phyloP scores from a whole-genome alignment of 176 grass and related monocot genomes.

The Melocanna baccifera region DNA sequence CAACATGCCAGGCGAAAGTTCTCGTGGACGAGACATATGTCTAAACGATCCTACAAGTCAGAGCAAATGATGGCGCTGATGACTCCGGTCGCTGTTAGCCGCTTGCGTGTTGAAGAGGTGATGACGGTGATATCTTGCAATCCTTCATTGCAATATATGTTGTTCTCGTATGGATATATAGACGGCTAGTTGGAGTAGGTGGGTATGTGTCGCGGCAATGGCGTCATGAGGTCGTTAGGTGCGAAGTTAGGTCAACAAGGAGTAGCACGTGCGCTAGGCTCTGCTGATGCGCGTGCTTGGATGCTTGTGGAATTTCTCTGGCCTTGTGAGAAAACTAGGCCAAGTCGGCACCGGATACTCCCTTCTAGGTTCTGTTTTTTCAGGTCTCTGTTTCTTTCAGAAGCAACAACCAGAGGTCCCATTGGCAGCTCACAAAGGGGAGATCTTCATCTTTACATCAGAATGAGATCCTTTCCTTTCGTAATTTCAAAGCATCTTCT shows the following conservation, averaged over 20 bases:
- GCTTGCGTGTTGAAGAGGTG: background rate
- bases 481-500: background rate
- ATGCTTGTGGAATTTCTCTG: constrained; percentile 21
- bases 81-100: background rate
- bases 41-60: background rate
- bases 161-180: background rate
- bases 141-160: too few species aligned
- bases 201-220: background rate
- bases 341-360: constrained; percentile 12
- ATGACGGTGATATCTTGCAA: background rate
- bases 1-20: background rate
- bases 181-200: constrained; percentile 14
- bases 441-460: background rate
- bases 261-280: background rate
- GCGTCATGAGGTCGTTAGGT: constrained; percentile 25
- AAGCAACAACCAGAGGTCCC: background rate
- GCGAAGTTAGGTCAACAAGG: constrained; percentile 10
- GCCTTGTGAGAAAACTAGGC: constrained; percentile 1
- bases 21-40: constrained; percentile 1
- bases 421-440: background rate
- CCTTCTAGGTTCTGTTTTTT: background rate
- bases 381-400: constrained; percentile 7
- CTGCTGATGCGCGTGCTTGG: constrained; percentile 33
- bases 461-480: background rate
- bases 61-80: constrained; percentile 7